phyloP scores from a whole-genome alignment of 1,284 basidiomycete species.

The Cerioporus squamosus region DNA sequence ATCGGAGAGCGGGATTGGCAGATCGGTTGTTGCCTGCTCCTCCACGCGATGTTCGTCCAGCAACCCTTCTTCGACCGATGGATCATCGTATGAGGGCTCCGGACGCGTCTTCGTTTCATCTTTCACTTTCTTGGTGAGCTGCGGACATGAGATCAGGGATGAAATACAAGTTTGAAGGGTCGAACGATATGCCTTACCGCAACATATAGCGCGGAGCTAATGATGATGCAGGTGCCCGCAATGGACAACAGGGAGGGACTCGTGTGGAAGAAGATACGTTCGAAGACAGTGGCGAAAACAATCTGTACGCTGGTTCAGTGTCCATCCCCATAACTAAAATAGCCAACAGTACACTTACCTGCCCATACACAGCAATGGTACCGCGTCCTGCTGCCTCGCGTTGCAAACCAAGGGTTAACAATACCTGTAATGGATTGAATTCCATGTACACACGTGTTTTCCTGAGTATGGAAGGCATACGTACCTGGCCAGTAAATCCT shows the following conservation, averaged over 20 bases:
- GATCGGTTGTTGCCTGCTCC: background rate
- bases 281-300: slow-evolving; percentile 62
- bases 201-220: slow-evolving; percentile 63
- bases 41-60: slow-evolving; percentile 25
- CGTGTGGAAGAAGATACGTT: slow-evolving; percentile 64
- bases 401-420: slow-evolving; percentile 68
- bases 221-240: slow-evolving; percentile 60
- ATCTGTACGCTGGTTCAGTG: slow-evolving; percentile 49
- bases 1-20: too few species aligned
- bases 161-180: too few species aligned
- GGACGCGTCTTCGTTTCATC: slow-evolving; percentile 19
- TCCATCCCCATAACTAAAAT: background rate
- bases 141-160: background rate
- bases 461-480: too few species aligned
- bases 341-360: slow-evolving; percentile 38
- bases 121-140: slow-evolving; percentile 27
- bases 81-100: slow-evolving; percentile 28
- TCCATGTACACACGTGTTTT: too few species aligned
- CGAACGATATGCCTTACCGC: slow-evolving; percentile 41
- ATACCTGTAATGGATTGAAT: slow-evolving; percentile 38
- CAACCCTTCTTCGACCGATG: slow-evolving; percentile 38
- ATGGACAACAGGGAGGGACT: slow-evolving; percentile 56
- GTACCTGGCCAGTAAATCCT: slow-evolving; percentile 63
- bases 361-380: slow-evolving; percentile 64
- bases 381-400: slow-evolving; percentile 67